Percentiles rank a stretch among this genome's conserved stretches.
phyloP scores from a whole-genome alignment of 345 rosid genomes.

The Capsella bursapastoris region DNA sequence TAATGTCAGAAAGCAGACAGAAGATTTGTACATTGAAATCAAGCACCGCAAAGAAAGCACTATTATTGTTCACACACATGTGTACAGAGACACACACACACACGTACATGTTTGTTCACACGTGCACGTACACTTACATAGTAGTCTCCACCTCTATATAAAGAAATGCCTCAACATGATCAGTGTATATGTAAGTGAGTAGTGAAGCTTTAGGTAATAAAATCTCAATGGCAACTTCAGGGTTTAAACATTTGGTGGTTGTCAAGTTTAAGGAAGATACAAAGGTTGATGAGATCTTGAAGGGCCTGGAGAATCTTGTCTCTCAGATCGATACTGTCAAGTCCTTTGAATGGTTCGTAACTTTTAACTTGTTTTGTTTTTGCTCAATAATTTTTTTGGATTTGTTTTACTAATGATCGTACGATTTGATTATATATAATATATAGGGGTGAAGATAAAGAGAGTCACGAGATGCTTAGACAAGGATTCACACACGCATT shows the following conservation, averaged over 20 bases:
- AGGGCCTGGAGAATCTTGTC: constrained; percentile 84
- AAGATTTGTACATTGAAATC: constrained; percentile 36
- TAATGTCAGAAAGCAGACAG: constrained; percentile 37
- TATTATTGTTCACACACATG: constrained; percentile 44
- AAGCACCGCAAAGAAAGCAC: constrained; percentile 24
- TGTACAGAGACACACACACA: constrained; percentile 34
- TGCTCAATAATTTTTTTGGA: not conserved
- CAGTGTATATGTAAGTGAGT: constrained; percentile 13
- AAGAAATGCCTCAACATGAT: constrained; percentile 20
- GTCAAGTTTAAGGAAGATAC: constrained; percentile 85
- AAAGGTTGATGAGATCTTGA: constrained; percentile 67
- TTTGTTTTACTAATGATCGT: not conserved
- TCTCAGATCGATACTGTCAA: constrained; percentile 76
- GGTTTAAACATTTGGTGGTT: constrained; percentile 82
- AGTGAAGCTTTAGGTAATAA: constrained; percentile 16
- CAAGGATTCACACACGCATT: constrained; percentile 92
- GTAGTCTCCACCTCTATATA: constrained; percentile 32
- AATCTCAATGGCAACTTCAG: constrained; percentile 51
- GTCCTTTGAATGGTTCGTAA: constrained; percentile 76
- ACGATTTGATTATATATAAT: constrained; percentile 7
- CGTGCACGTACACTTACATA: constrained; percentile 27
- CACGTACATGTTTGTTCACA: constrained; percentile 32
- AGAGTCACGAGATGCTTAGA: constrained; percentile 85
- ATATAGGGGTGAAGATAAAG: constrained; percentile 80
- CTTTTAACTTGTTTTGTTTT: not conserved